Evolutionary conservation across 83 land plant species (phyloP).

Genomic region (Larix sibirica): DNA sequence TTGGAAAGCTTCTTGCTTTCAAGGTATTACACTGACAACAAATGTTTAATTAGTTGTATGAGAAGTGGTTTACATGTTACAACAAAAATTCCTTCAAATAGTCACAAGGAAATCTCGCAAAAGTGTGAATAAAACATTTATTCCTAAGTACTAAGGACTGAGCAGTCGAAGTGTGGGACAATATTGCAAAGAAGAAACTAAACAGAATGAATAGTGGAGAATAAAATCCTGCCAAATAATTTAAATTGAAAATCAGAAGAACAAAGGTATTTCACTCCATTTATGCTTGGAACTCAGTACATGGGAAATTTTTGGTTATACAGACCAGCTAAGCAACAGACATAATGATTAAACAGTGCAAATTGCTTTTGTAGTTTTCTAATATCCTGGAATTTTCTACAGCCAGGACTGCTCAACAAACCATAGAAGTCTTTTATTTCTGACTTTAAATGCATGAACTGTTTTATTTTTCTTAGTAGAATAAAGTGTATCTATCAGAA

Average conservation of each 20-base stretch:
- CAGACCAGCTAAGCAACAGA: not conserved
- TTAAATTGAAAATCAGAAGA: not conserved
- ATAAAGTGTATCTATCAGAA: too few species aligned
- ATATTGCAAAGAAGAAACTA: not conserved
- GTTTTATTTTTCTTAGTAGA: too few species aligned
- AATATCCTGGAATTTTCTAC: too few species aligned
- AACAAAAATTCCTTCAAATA: not conserved
- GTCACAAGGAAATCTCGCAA: not conserved
- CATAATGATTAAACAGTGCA: not conserved
- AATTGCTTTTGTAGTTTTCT: too few species aligned
- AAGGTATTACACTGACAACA: not conserved
- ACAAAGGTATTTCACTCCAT: not conserved
- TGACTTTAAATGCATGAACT: too few species aligned
- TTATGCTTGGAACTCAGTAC: not conserved
- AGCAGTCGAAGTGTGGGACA: not conserved
- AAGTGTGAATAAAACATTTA: not conserved
- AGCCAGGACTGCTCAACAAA: too few species aligned
- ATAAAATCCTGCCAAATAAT: not conserved
- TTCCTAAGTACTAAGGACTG: not conserved
- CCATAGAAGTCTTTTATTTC: too few species aligned
- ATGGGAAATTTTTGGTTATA: not conserved
- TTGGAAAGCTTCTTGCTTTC: too few species aligned
- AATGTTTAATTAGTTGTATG: not conserved
- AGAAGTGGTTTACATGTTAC: not conserved
- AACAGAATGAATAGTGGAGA: not conserved